Base-by-base conservation (phyloP, 2,329 filamentous ascomycete genomes). In the Aspergillus costaricaensis region DNA sequence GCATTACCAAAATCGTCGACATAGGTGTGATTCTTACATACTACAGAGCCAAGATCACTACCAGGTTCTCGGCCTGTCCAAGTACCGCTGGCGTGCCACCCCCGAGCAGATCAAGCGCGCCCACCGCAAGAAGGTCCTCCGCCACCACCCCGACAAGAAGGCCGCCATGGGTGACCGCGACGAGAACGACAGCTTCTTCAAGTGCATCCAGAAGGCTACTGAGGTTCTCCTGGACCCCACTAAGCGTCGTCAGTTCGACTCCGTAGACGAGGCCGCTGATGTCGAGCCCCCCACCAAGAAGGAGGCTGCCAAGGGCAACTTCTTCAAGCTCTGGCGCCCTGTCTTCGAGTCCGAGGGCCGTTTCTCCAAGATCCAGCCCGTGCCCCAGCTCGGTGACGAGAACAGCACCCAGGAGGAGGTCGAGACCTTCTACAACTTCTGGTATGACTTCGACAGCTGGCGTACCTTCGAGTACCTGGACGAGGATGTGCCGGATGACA, bases 381-480 rank as follows among this genome's bases (percentile, higher is more conserved):
- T 97, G 3, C 96, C 95, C 5, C 81, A 85, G 70, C 88, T 99
- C 60, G 95, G 95, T 64, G 86, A 91, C 73, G 91, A 91, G 66
- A 90, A 96, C 67, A 89, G 91, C 73, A 86, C 86, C 70, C 91
- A 93, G 80, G 91, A 96, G 74, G 89, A 96, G 8, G 95, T 99
- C 50, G 93, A 98, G 75, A 83, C 84, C 57, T 99, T 99, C 80
- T 99, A 99, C 86, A 96, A 99, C 85, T 99, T 98, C 84, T 99
- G 91, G 89, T 99, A 98, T 85, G 96, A 94, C 85, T 96, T 99
- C 72, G 95, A 99, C 85, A 95, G 90, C 78, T 99, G 95, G 95
- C 86, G 95, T 63, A 88, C 91, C 2, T 99, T 99, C 73, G 95
- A 99, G 82, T 99, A 99, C 80, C 90, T 96, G 61, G 95, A 99